Evolutionary conservation across 371 early-diverging fungal species (phyloP).

Genomic region (Mucor saturninus): DNA sequence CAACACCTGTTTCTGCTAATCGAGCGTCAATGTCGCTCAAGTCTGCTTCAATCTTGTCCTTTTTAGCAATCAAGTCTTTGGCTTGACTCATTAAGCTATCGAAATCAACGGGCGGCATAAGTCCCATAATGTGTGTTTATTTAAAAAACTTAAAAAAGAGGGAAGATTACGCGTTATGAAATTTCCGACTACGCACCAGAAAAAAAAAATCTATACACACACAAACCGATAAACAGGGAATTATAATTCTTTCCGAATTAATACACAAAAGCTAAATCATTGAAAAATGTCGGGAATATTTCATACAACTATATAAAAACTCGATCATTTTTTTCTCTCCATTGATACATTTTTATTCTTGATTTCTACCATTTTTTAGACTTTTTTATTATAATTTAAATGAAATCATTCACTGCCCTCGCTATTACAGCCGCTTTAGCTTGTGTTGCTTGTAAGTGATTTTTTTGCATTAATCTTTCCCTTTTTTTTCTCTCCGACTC

Average conservation of each 20-base stretch:
- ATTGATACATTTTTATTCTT: background rate
- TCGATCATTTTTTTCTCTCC: background rate
- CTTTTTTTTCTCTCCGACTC: background rate
- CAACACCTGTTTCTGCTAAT: constrained; percentile 67
- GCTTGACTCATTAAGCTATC: constrained; percentile 34
- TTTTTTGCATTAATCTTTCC: background rate
- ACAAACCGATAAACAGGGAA: background rate
- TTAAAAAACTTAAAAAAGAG: background rate
- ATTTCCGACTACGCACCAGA: background rate
- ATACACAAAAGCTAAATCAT: background rate
- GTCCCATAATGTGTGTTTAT: constrained; percentile 18
- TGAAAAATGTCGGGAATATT: constrained; percentile 16
- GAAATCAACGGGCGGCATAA: constrained; percentile 16
- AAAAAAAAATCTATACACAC: too few species aligned
- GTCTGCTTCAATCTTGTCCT: constrained; percentile 66
- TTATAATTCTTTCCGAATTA: constrained; percentile 10
- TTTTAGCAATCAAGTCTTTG: constrained; percentile 63
- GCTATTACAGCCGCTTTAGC: constrained; percentile 30
- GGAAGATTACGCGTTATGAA: background rate
- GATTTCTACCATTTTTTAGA: background rate
- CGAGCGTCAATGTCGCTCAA: constrained; percentile 58
- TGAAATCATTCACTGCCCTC: constrained; percentile 32
- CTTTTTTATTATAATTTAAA: constrained; percentile 8
- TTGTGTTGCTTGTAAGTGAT: constrained; percentile 25
- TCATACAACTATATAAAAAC: constrained; percentile 1